Base-by-base conservation (phyloP, 148 eudicot species). In the Chenopodium album region DNA sequence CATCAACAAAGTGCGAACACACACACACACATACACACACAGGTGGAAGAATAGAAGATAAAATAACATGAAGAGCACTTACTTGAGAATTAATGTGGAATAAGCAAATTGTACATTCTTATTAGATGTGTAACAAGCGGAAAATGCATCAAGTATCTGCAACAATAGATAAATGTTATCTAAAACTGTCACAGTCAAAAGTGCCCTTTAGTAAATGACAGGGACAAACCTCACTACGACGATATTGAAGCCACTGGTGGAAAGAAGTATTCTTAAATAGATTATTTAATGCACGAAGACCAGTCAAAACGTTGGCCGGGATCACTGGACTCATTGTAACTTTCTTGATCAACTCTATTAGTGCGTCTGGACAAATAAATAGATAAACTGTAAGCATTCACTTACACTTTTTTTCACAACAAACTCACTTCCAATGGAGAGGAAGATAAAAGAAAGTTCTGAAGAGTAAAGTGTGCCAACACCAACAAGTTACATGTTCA, bases 61-160 rank as follows among this genome's bases (percentile, higher is more conserved):
- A 37, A 80, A 23, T 2, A 80, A 80, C 72, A 78, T 67, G 31
- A 31, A 26, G 22, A 72, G 16, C 23, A 87, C 98, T 92, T 88
- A 97, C 99, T 97, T 97, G 86, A 97, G 98, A 85, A 94, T 77
- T 86, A 97, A 79, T 77, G 97, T 94, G 46, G 99, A 91, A 83
- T 94, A 94, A 71, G 99, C 89, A 85, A 97, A 59, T 83, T 92
- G 97, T 75, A 92, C 91, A 84, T 92, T 87, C 89, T 97, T 97
- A 86, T 91, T 97, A 81, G 93, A 76, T 75, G 92, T 83, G 86
- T 81, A 89, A 75, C 85, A 89, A 68, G 90, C 91, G 74, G 98
- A 90, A 82, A 91, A 92, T 64, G 92, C 91, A 87, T 94, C 98
- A 75, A 97, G 88, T 84, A 92, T 88, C 99, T 97, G 88, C 93